Evolutionary conservation across 208 protist species (phyloP), one percentile per base, ranked within the genome.

Genomic region (Crithidia thermophila): DNA sequence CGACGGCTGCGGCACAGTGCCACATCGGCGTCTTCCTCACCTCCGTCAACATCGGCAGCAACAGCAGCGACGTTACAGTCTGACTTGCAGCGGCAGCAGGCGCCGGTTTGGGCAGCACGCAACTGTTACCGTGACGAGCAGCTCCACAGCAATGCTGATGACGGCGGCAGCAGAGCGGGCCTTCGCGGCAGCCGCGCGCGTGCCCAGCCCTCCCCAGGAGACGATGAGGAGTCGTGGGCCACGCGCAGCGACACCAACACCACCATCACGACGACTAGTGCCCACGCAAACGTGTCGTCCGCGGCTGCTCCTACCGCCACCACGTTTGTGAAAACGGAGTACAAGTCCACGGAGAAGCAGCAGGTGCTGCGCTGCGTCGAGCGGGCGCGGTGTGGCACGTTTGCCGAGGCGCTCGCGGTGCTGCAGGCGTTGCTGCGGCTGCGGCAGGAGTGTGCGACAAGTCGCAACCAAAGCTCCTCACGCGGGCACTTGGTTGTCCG

Each of bases 311-410:
- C 21, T 43, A 5, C 36, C 42, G 3, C 55, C 8, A 8, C 5
- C 1, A 6, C 27, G 13, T 59, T 60, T 31, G 14, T 67, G 2
- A 66, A 78, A 47, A 65, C 64, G n/a, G 63, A 72, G n/a, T 90
- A 80, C 61, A 79, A 75, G 46, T 14, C 69, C n/a, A 90, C 84
- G 21, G 80, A 90, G 55, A 84, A 82, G 57, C 57, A 63, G 67
- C 64, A 75, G 49, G 80, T 90, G 56, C 47, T 83, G 50, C 79
- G 75, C 3, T 73, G 27, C 8, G 60, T 76, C 11, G 63, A 78
- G 33, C 71, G 72, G 9, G 58, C 79, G 28, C 77, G 80, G 0
- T 86, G 77, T 57, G 33, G 34, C 11, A 69, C 77, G 1, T 72
- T 81, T 8, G 59, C 37, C 4, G 67, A 74, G 34, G 74, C 69